Base-by-base conservation (phyloP, 192 early-diverging fungal genomes). In the Ambispora gerdemannii region DNA sequence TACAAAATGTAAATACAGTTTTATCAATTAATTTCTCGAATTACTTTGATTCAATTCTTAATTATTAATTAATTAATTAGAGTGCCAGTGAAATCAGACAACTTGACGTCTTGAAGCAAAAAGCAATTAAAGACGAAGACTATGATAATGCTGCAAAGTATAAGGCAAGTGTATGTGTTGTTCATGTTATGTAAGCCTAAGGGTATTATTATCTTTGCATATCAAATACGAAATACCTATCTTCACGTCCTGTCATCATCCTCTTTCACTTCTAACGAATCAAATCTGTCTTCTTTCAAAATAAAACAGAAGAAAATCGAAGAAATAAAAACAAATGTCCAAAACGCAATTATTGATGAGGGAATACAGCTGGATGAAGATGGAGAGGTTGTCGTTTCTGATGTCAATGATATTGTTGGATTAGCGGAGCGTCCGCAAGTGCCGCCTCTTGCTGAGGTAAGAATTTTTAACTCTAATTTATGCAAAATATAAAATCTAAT, bases 71-170 rank as follows among this genome's bases (percentile, higher is more conserved):
- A 34, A 25, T 34, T 2, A 36, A 63, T 35, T 36, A 70, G 55
- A 3, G 47, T 47, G 32, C 68, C 3, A 27, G 59, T 32, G 68
- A 70, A 27, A 33, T 60, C 7, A n/a, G 11, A 7, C 56, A 60
- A 43, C 47, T 90, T 20, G 80, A 88, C 27, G 67, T 74, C 67
- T 66, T 79, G 32, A 92, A 92, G 72, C 72, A 73, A 24, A 71
- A 81, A 30, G 87, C 88, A 10, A 84, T 88, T 20, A 77, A 86
- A 59, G 73, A 76, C 22, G 91, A 93, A 72, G 90, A 93, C 25
- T 93, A 89, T 74, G 90, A 91, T 56, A 74, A 82, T 63, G 92
- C 92, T 3, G 89, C 88, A 56, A 83, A 83, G 43, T 72, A 87
- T n/a, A 91, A 93, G 79, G 88, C 77, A 75, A 30, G 38, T 53